These are phyloP conservation scores for Tricholoma flavovirens DNA, from an alignment of 768 basidiomycete genomes.

Conservation along the genomic window DNA sequence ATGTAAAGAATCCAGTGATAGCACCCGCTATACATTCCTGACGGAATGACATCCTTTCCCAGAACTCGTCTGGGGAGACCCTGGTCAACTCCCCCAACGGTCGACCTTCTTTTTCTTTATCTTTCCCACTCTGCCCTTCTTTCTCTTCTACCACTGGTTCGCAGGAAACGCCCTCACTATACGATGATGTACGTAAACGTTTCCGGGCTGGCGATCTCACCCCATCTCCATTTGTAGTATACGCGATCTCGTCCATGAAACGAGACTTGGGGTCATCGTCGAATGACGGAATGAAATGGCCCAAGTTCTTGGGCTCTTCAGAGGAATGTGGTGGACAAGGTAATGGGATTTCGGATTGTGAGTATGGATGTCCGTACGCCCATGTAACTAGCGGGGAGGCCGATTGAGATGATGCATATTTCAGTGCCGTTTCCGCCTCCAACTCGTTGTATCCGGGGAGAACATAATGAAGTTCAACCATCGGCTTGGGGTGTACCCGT, in stretches of 20 bases:
- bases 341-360: constrained; percentile 42
- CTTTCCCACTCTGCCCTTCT: constrained; percentile 19
- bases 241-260: constrained; percentile 87
- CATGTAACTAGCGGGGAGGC: constrained; percentile 32
- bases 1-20: constrained; percentile 89
- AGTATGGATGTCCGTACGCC: constrained; percentile 80
- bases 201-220: constrained; percentile 60
- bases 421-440: constrained; percentile 61
- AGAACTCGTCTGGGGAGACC: constrained; percentile 78
- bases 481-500: constrained; percentile 22
- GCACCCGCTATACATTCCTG: constrained; percentile 92
- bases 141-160: constrained; percentile 18
- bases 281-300: constrained; percentile 79
- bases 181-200: constrained; percentile 37
- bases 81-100: constrained; percentile 50
- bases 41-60: constrained; percentile 95
- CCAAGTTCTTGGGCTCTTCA: constrained; percentile 42
- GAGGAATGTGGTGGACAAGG: constrained; percentile 33
- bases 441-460: constrained; percentile 64
- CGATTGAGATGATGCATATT: constrained; percentile 25
- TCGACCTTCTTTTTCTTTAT: constrained; percentile 32
- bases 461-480: constrained; percentile 47
- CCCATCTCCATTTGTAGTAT: constrained; percentile 50
- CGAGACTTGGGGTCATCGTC: constrained; percentile 97
- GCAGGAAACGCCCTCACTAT: constrained; percentile 17